Base-by-base conservation (phyloP, 78 protist genomes). In the Dictyostelium citrinum region DNA sequence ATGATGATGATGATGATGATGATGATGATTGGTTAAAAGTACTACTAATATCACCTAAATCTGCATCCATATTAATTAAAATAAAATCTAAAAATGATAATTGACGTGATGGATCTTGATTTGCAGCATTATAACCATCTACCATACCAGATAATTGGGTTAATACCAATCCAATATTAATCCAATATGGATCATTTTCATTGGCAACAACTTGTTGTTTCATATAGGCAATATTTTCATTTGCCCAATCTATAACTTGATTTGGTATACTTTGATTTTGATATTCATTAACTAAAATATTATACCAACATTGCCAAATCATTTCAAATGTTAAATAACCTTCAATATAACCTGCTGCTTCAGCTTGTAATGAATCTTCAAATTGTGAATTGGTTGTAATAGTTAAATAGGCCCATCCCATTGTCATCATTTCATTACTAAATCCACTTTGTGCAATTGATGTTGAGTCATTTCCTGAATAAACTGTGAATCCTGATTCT, bases 291-390 rank as follows among this genome's bases (percentile, higher is more conserved):
- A 49, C 39, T 2, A 11, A n/a, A 41, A 68, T 41, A 41, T 93
- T 93, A 49, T 27, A 24, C 83, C 79, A 88, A 12, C 84, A 81
- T 37, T 70, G 81, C 81, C 82, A 72, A 79, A 88, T 80, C 84
- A 67, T 81, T 27, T 77, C 81, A 17, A 7, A 2, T 20, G 97
- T 80, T 11, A 95, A 24, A 43, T 39, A 37, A 1, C 97, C 97
- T 83, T 95, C 97, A n/a, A 95, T 51, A 85, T 60, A 91, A 35
- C 97, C 97, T 0, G 95, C 97, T 33, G 95, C 95, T 24, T 43
- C 71, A 3, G 79, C 88, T 31, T 91, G 92, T 37, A 17, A 27
- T 10, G 9, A 11, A 27, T 93, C 96, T 9, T 9, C 29, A 41
- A 45, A 68, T 3, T 27, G 8, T 11, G 94, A 39, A 81, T 93